phyloP scores from a whole-genome alignment of 2,329 filamentous ascomycete genomes.

The Botryotinia convoluta region DNA sequence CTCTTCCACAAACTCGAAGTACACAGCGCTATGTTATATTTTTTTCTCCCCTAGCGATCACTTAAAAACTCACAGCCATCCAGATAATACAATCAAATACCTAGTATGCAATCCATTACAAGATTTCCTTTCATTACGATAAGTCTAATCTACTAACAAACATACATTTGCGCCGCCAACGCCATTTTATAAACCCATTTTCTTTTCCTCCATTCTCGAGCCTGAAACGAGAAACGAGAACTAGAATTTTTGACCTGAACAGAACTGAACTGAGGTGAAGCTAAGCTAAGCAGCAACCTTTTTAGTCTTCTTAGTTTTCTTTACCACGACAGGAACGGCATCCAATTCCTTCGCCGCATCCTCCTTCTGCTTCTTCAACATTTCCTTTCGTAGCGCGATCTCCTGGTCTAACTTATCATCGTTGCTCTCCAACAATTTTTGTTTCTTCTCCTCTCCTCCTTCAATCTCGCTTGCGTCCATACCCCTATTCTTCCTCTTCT shows the following conservation, averaged over 20 bases:
- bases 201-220: background rate
- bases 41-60: background rate
- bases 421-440: slow-evolving; percentile 35
- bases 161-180: slow-evolving; percentile 12
- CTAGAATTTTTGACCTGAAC: background rate
- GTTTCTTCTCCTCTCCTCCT: slow-evolving; percentile 41
- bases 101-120: background rate
- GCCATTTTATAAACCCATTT: background rate
- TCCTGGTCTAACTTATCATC: slow-evolving; percentile 40
- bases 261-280: too few species aligned
- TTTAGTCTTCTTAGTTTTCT: slow-evolving; percentile 30
- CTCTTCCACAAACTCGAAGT: too few species aligned
- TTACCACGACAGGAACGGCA: slow-evolving; percentile 31
- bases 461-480: slow-evolving; percentile 12
- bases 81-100: background rate
- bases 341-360: slow-evolving; percentile 34
- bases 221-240: background rate
- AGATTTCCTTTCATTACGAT: slow-evolving; percentile 12
- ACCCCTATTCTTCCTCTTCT: slow-evolving; percentile 20
- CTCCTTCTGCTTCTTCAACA: slow-evolving; percentile 40
- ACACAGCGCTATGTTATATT: too few species aligned
- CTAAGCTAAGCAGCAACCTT: slow-evolving; percentile 27
- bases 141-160: slow-evolving; percentile 1
- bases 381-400: slow-evolving; percentile 39
- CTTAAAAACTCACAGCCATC: background rate